Percentiles rank a stretch among this genome's conserved stretches.
phyloP scores from a whole-genome alignment of 2,329 filamentous ascomycete species.

The Pezicula rhizophila region DNA sequence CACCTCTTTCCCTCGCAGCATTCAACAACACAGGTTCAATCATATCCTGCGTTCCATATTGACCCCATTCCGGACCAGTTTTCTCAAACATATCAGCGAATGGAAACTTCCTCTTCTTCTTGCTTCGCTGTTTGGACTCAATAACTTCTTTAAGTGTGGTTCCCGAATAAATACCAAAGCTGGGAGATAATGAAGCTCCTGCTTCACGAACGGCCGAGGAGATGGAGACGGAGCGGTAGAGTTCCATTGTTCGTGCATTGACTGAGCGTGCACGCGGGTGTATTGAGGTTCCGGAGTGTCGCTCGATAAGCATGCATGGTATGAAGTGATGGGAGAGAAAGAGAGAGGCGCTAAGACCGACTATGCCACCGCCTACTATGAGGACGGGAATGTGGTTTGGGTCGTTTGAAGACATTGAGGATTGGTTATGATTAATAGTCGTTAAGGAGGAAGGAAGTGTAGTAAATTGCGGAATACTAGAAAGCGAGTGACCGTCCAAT shows the following conservation, averaged over 20 bases:
- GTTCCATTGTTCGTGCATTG: constrained; percentile 33
- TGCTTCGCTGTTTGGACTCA: constrained; percentile 12
- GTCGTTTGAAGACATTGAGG: too few species aligned
- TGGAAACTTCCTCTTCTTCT: constrained; percentile 14
- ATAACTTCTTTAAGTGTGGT: constrained; percentile 14
- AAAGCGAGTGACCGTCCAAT: too few species aligned
- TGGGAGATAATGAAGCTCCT: constrained; percentile 15
- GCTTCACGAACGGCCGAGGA: constrained; percentile 17
- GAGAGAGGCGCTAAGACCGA: constrained; percentile 33
- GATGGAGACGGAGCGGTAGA: constrained; percentile 26
- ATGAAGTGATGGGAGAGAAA: constrained; percentile 29
- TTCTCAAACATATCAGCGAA: constrained; percentile 16
- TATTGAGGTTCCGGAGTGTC: constrained; percentile 27
- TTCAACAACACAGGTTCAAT: constrained; percentile 33
- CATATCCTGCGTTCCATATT: constrained; percentile 32
- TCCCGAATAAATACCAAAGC: constrained; percentile 13
- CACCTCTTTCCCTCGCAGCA: constrained; percentile 27
- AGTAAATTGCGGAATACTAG: too few species aligned
- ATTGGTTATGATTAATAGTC: too few species aligned
- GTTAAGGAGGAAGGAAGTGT: too few species aligned
- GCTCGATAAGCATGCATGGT: constrained; percentile 31
- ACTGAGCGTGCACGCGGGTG: constrained; percentile 34
- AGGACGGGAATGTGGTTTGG: constrained; percentile 21
- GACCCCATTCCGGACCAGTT: constrained; percentile 18
- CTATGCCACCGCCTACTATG: constrained; percentile 34